Base-by-base conservation (phyloP, 441 rosid genomes). In the Macaranga tanarius region DNA sequence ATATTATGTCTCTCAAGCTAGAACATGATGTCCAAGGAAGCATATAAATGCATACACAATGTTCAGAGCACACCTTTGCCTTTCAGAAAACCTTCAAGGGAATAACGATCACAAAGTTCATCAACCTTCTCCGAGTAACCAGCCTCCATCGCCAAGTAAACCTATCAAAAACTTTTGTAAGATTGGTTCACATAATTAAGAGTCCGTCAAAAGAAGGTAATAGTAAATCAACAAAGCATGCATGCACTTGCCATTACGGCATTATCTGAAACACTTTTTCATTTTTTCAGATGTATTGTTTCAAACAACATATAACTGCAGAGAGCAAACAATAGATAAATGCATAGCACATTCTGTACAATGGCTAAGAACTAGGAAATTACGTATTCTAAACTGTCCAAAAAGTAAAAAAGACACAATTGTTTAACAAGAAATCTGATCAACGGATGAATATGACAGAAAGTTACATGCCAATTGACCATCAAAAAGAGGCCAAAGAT, bases 81-180 rank as follows among this genome's bases (percentile, higher is more conserved):
- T 82, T 82, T 90, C 62, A 81, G 76, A 80, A 92, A 89, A 50
- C 92, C 91, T 81, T 89, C 81, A 73, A 95, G 96, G 71, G 90
- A 87, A 84, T 91, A 90, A 55, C 88, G 88, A 67, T 83, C 79
- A 79, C 98, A 89, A 57, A 95, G 85, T 75, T 92, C 98, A 78
- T 87, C 90, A 76, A 95, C 97, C 83, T 95, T 95, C 88, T 95
- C 99, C 0, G 69, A 61, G 82, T 92, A 95, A 70, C 99, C 94
- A 77, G 99, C 97, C 88, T 95, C 98, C 99, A 92, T 86, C 65
- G 99, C 99, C 88, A 95, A 79, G 86, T 87, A 87, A 77, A 95
- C 97, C 99, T 95, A 68, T 16, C 1, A 62, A 65, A 60, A 72
- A 22, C 16, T 47, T 31, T 15, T 16, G 20, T 17, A 17, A 9